Conservation (phyloP, 352 stramenopile genomes). For the Phytophthora citrophthora region DNA sequence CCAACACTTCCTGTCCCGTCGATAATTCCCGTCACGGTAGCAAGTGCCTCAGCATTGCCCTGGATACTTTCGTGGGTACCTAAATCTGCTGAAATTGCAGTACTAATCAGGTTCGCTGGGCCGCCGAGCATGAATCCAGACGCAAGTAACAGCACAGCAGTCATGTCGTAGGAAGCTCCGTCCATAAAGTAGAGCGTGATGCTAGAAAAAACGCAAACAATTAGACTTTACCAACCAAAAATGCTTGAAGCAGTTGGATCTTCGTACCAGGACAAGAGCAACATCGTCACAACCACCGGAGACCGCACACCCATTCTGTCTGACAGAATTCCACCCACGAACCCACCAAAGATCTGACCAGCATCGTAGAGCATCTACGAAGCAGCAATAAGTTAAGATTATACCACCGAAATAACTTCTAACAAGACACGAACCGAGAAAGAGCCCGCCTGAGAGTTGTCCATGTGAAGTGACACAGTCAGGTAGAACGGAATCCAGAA, state of each 20-base stretch:
- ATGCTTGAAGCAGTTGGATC: not conserved
- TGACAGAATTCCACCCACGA: constrained; percentile 72
- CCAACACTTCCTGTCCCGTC: constrained; percentile 96
- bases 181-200: constrained; percentile 75
- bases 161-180: constrained; percentile 53
- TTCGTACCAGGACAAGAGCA: constrained; percentile 71
- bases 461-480: constrained; percentile 90
- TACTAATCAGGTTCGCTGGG: constrained; percentile 98
- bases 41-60: constrained; percentile 93
- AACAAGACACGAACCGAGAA: constrained; percentile 56
- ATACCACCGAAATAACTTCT: not conserved
- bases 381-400: not conserved
- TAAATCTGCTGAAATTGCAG: constrained; percentile 96
- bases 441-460: constrained; percentile 61
- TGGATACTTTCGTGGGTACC: constrained; percentile 93
- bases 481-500: constrained; percentile 98
- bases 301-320: constrained; percentile 79
- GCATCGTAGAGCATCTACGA: constrained; percentile 82
- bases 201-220: constrained; percentile 16
- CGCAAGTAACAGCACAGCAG: constrained; percentile 56
- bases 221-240: not conserved
- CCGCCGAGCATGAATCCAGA: constrained; percentile 82
- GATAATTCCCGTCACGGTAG: constrained; percentile 98
- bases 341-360: constrained; percentile 75
- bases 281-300: constrained; percentile 76